Percentiles rank a stretch among this genome's conserved stretches.
phyloP scores from a whole-genome alignment of 1,284 basidiomycete species.

The Pseudozyma hubeiensis region DNA sequence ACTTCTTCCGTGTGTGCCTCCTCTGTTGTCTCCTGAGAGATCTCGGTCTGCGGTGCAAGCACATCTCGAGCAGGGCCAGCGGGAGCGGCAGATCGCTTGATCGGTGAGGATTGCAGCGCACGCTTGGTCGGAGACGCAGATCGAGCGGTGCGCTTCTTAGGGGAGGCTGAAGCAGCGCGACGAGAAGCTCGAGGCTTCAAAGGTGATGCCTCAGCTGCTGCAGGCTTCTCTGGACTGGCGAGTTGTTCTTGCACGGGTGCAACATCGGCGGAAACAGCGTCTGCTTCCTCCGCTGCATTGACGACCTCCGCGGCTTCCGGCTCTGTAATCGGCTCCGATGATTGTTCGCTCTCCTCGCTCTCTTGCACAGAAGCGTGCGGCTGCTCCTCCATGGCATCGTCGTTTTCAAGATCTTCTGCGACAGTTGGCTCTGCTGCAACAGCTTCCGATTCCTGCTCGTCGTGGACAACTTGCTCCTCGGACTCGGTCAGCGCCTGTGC shows the following conservation, averaged over 20 bases:
- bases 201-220: constrained; percentile 13
- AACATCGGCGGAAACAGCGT: not conserved
- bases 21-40: not conserved
- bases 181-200: constrained; percentile 22
- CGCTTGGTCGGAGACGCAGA: constrained; percentile 33
- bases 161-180: constrained; percentile 24
- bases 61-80: not conserved
- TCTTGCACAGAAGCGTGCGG: constrained; percentile 1
- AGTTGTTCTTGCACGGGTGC: constrained; percentile 1
- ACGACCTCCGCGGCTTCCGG: not conserved
- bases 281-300: not conserved
- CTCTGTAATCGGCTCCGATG: not conserved
- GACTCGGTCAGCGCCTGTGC: constrained; percentile 8
- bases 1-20: not conserved
- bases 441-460: not conserved
- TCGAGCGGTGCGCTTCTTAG: constrained; percentile 18
- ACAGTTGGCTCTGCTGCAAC: not conserved
- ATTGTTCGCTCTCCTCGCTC: not conserved
- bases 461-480: constrained; percentile 4
- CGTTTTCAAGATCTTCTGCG: not conserved
- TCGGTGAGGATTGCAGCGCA: constrained; percentile 24
- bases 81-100: constrained; percentile 18
- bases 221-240: not conserved
- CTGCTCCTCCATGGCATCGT: constrained; percentile 1
- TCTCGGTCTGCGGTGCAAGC: constrained; percentile 4